These are phyloP conservation scores for Pseudogymnoascus pannorum DNA, from an alignment of 2,329 filamentous ascomycete genomes.

Conservation along the genomic window DNA sequence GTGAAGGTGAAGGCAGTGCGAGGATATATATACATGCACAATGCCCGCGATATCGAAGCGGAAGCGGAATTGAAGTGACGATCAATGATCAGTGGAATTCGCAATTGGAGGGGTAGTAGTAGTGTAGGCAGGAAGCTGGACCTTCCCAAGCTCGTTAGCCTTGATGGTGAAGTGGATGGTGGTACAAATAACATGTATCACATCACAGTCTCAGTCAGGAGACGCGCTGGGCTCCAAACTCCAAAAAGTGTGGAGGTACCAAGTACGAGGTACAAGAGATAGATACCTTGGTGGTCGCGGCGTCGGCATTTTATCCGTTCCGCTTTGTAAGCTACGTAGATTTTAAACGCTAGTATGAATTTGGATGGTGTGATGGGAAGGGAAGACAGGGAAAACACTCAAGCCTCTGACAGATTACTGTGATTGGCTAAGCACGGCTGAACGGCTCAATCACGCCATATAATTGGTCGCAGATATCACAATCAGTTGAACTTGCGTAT, in stretches of 20 bases:
- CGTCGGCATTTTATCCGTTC: neutral
- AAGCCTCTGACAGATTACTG: neutral
- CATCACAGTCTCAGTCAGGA: too few species aligned
- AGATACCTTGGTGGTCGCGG: neutral
- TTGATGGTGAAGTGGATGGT: neutral
- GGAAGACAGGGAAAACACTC: neutral
- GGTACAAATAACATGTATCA: neutral
- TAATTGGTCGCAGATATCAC: neutral
- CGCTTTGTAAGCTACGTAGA: neutral
- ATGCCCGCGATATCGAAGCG: neutral
- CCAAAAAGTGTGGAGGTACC: too few species aligned
- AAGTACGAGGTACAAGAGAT: neutral
- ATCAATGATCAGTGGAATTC: conserved; percentile 4
- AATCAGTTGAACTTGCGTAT: too few species aligned
- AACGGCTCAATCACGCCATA: conserved; percentile 1
- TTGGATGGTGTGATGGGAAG: neutral
- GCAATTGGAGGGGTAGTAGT: neutral
- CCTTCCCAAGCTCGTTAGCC: conserved; percentile 6
- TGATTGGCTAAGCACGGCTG: conserved; percentile 6
- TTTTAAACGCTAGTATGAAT: neutral
- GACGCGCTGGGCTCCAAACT: too few species aligned
- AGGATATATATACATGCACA: neutral
- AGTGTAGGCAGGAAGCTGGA: neutral
- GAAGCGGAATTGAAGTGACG: neutral
- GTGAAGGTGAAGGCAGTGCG: neutral